Evolutionary conservation across 164 flowering plant genomes (phyloP).

Genomic region (Magnolia officinalis): DNA sequence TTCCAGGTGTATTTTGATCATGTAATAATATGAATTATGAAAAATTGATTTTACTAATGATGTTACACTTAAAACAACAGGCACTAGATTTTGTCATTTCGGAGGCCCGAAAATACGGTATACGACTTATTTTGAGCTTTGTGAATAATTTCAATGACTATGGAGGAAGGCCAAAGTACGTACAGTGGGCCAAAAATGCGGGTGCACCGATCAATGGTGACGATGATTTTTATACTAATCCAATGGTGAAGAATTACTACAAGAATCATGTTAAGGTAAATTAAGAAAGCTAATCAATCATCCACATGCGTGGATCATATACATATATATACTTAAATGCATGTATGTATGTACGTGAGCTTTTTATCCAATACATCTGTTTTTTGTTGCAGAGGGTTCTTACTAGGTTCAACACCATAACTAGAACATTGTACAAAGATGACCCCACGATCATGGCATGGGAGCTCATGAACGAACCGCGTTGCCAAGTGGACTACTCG

Average conservation of each 20-base stretch:
- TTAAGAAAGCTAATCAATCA: neutral
- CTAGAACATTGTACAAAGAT: constrained; percentile 24
- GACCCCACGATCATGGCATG: constrained; percentile 36
- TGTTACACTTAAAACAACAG: neutral
- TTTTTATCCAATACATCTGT: too few species aligned
- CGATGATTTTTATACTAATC: constrained; percentile 22
- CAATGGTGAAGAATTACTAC: constrained; percentile 20
- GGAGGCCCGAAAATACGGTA: constrained; percentile 25
- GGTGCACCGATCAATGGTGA: constrained; percentile 16
- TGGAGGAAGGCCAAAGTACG: constrained; percentile 32
- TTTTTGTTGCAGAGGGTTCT: constrained; percentile 25
- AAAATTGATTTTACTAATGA: too few species aligned
- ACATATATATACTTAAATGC: too few species aligned
- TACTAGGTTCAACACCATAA: constrained; percentile 29
- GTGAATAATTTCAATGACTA: constrained; percentile 28
- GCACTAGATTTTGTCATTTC: constrained; percentile 32
- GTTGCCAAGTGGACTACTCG: constrained; percentile 25
- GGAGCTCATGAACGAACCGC: constrained; percentile 42
- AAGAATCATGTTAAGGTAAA: constrained; percentile 30
- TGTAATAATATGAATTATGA: too few species aligned
- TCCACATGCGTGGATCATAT: too few species aligned
- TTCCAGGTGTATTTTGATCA: too few species aligned
- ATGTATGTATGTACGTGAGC: too few species aligned
- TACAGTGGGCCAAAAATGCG: constrained; percentile 25
- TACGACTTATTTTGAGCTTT: constrained; percentile 28